phyloP scores from a whole-genome alignment of 2,329 filamentous ascomycete species.

The Colletotrichum orbiculare region DNA sequence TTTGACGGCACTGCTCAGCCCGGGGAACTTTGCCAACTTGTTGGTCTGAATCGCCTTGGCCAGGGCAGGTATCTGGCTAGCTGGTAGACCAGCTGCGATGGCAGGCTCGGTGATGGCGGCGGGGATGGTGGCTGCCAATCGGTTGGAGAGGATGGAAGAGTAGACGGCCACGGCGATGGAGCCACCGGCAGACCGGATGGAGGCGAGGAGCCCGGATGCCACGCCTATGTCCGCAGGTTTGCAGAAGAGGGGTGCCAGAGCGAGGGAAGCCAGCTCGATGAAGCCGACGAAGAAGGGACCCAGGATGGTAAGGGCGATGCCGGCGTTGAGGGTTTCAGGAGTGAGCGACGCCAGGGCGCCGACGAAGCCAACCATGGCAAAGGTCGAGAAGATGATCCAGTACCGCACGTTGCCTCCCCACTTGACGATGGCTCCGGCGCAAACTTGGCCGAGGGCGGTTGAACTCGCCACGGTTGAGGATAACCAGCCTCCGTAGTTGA shows the following conservation, averaged over 20 bases:
- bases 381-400: slow-evolving; percentile 50
- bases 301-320: slow-evolving; percentile 49
- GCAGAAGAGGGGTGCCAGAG: slow-evolving; percentile 51
- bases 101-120: slow-evolving; percentile 45
- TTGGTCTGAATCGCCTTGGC: slow-evolving; percentile 45
- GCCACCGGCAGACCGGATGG: slow-evolving; percentile 51
- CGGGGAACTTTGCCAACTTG: slow-evolving; percentile 48
- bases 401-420: slow-evolving; percentile 50
- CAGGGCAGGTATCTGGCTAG: slow-evolving; percentile 45
- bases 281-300: slow-evolving; percentile 51
- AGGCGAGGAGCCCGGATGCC: slow-evolving; percentile 52
- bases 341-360: slow-evolving; percentile 48
- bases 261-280: slow-evolving; percentile 48
- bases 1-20: slow-evolving; percentile 45
- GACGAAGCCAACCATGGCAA: slow-evolving; percentile 50
- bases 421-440: slow-evolving; percentile 46
- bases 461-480: slow-evolving; percentile 49
- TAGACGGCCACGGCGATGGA: slow-evolving; percentile 53
- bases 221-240: slow-evolving; percentile 52
- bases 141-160: slow-evolving; percentile 51
- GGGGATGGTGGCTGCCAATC: slow-evolving; percentile 49
- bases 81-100: slow-evolving; percentile 49
- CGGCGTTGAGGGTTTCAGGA: slow-evolving; percentile 44
- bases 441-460: slow-evolving; percentile 48
- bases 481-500: slow-evolving; percentile 50